Conservation (phyloP, 495 filamentous ascomycete species). For the Bombardia bombarda region DNA sequence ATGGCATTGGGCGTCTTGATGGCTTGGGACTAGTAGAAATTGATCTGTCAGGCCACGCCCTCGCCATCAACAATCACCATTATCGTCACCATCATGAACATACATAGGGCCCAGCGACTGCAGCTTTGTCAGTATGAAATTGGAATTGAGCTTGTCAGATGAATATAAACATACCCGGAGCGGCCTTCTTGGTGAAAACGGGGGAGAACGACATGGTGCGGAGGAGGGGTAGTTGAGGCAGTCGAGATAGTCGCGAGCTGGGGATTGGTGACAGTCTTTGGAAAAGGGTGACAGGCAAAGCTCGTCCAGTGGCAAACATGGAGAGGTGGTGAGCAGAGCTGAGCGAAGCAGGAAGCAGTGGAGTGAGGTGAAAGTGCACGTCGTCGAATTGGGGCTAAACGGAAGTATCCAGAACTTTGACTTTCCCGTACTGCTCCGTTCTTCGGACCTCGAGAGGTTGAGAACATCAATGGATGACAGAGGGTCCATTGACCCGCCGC, state of each 20-base stretch:
- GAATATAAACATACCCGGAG: conserved; percentile 45
- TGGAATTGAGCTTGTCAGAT: too few relatives aligned
- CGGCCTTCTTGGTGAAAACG: conserved; percentile 45
- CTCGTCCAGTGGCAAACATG: conserved; percentile 8
- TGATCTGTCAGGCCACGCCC: too few relatives aligned
- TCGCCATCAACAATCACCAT: too few relatives aligned
- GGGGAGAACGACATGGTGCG: conserved; percentile 36
- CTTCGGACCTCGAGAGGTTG: too few relatives aligned
- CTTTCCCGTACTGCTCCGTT: too few relatives aligned
- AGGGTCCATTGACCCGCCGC: neutral
- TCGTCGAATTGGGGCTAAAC: too few relatives aligned
- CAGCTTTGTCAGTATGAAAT: conserved; percentile 9
- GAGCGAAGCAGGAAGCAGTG: too few relatives aligned
- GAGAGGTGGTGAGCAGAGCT: too few relatives aligned
- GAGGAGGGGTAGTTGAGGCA: conserved; percentile 10
- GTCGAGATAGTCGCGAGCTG: too few relatives aligned
- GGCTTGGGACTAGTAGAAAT: conserved; percentile 65
- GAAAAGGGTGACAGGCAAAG: conserved; percentile 8
- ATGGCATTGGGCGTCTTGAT: conserved; percentile 74
- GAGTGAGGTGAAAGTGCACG: too few relatives aligned
- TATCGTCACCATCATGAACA: too few relatives aligned
- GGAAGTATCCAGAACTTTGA: too few relatives aligned
- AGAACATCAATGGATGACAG: conserved; percentile 10
- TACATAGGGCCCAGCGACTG: conserved; percentile 52
- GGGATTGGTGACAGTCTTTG: conserved; percentile 2